A percentile compares a stretch with the other conserved stretches of the same genome.
These are phyloP conservation scores for Arachis hypogaea DNA, from an alignment of 306 rosid species.

Conservation along the genomic window DNA sequence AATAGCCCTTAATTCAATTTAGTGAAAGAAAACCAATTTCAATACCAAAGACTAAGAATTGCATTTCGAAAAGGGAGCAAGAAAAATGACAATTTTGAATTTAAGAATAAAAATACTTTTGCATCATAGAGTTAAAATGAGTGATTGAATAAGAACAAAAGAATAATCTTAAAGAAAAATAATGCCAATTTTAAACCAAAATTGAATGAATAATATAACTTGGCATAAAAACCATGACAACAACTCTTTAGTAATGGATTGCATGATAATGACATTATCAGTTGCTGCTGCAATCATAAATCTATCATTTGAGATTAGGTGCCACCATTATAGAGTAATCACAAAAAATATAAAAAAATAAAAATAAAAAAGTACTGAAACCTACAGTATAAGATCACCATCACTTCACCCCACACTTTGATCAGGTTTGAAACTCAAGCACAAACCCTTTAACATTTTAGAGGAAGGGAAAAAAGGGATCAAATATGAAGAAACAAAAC, in stretches of 20 bases:
- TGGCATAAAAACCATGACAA: constrained; percentile 29
- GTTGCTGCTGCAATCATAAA: constrained; percentile 9
- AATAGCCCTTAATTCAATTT: constrained; percentile 17
- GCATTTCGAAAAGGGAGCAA: constrained; percentile 1
- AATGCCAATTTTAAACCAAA: constrained; percentile 24
- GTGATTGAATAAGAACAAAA: not conserved
- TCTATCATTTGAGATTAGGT: constrained; percentile 11
- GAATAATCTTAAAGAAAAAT: not conserved
- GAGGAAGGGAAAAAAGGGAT: constrained; percentile 17
- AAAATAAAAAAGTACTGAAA: constrained; percentile 4
- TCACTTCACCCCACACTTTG: constrained; percentile 51
- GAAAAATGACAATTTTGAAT: constrained; percentile 2
- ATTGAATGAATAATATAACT: constrained; percentile 25
- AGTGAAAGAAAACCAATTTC: constrained; percentile 20
- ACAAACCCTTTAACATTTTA: constrained; percentile 39
- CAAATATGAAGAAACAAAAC: not conserved
- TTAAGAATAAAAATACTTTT: not conserved
- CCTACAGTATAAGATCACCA: constrained; percentile 37
- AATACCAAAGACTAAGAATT: constrained; percentile 16
- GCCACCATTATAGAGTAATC: not conserved
- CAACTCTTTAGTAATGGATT: not conserved
- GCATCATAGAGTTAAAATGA: not conserved
- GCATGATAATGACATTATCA: constrained; percentile 16
- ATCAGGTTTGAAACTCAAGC: constrained; percentile 38
- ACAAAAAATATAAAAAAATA: not conserved